Conservation (phyloP, 2,329 filamentous ascomycete species). For the Ophiosphaerella narmari region DNA sequence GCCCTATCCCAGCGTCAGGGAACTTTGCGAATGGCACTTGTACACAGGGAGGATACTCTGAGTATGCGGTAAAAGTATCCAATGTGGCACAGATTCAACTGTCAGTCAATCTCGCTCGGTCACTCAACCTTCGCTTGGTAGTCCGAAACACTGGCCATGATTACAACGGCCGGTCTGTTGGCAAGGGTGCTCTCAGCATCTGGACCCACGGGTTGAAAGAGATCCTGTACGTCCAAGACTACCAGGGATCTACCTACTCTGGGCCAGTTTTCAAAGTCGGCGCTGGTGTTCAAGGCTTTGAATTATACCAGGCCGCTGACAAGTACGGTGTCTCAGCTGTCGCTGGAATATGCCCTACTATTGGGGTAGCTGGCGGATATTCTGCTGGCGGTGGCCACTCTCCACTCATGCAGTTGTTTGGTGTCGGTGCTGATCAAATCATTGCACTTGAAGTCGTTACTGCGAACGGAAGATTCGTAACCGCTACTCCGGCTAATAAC, state of each 20-base stretch:
- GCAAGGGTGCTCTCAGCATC: conserved; percentile 33
- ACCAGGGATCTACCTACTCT: conserved; percentile 28
- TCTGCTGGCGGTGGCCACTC: conserved; percentile 58
- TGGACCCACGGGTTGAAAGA: conserved; percentile 39
- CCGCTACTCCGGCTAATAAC: conserved; percentile 23
- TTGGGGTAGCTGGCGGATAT: conserved; percentile 55
- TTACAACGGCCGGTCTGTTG: conserved; percentile 35
- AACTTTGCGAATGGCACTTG: conserved; percentile 28
- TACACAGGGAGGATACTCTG: conserved; percentile 35
- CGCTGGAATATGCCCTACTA: conserved; percentile 50
- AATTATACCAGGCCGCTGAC: conserved; percentile 36
- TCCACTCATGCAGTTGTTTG: conserved; percentile 55
- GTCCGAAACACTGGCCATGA: conserved; percentile 41
- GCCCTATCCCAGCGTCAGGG: conserved; percentile 22
- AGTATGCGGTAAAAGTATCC: conserved; percentile 32
- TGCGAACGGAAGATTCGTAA: conserved; percentile 27
- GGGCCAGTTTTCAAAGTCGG: conserved; percentile 39
- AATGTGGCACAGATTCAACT: conserved; percentile 41
- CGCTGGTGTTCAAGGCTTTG: conserved; percentile 39
- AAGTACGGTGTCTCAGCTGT: conserved; percentile 33
- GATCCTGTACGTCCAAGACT: conserved; percentile 34
- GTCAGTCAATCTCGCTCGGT: conserved; percentile 39
- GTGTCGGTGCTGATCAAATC: conserved; percentile 43
- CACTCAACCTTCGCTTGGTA: conserved; percentile 37
- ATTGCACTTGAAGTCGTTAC: conserved; percentile 43